A percentile compares a stretch with the other conserved stretches of the same genome.
These are phyloP conservation scores for Pelagophyceae sp. DNA, from an alignment of 352 stramenopile species.

Conservation along the genomic window DNA sequence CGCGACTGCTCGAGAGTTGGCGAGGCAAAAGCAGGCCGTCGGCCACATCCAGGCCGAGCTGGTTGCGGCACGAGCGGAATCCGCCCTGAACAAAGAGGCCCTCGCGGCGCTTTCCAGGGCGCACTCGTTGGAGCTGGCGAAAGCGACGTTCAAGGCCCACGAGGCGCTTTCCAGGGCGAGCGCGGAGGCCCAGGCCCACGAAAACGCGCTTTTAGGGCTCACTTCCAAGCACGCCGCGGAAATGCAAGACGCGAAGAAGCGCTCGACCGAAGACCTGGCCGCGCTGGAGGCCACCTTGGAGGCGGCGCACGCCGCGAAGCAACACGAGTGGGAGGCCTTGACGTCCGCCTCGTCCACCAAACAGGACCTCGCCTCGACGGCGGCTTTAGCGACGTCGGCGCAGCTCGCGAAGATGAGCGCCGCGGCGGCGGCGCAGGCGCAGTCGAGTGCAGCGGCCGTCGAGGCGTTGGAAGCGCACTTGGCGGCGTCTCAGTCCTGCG, in stretches of 20 bases:
- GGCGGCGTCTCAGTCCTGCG: not conserved
- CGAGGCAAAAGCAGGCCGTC: not conserved
- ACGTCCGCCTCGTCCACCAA: not conserved
- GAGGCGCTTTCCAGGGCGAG: not conserved
- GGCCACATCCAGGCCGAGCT: not conserved
- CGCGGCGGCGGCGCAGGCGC: not conserved
- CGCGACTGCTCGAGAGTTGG: no score
- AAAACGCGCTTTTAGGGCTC: not conserved
- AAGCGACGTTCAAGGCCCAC: not conserved
- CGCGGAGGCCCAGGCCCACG: not conserved
- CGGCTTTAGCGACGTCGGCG: no score
- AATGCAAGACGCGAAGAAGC: not conserved
- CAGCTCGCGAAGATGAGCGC: no score
- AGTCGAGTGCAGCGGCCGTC: conserved; percentile 11
- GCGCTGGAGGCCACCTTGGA: not conserved
- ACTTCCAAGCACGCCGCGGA: not conserved
- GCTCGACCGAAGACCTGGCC: not conserved
- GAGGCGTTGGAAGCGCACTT: not conserved
- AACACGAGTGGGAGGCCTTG: conserved; percentile 4
- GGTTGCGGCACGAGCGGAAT: not conserved
- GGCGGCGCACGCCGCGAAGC: conserved; percentile 7
- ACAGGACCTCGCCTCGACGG: not conserved
- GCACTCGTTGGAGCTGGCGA: not conserved
- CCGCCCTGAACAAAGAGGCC: not conserved
- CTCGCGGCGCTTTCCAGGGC: not conserved